Conservation (phyloP, 129 eudicot species). For the Glebionis coronaria region DNA sequence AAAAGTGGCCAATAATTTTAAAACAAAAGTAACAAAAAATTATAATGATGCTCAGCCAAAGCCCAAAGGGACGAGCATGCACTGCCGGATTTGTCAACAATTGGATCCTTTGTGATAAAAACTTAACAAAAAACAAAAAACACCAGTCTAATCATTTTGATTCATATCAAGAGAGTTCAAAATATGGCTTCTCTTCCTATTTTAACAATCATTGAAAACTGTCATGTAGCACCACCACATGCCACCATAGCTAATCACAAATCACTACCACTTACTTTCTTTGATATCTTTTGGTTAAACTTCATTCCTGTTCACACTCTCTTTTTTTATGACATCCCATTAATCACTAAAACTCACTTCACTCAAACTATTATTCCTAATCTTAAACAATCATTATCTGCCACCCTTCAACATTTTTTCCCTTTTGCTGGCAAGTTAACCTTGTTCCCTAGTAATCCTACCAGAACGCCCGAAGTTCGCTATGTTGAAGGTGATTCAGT, state of each 20-base stretch:
- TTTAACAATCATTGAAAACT: not conserved
- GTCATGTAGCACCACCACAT: not conserved
- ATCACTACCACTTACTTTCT: slow-evolving; percentile 4
- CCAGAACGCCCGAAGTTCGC: not conserved
- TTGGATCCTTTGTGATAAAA: no score
- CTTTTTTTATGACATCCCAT: not conserved
- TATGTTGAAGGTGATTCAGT: not conserved
- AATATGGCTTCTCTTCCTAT: not conserved
- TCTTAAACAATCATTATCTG: not conserved
- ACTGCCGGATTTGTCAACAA: no score
- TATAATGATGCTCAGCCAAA: no score
- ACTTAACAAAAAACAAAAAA: no score
- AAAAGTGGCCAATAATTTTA: no score
- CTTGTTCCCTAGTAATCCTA: not conserved
- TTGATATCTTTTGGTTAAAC: not conserved
- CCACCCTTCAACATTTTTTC: not conserved
- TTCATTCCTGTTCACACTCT: slow-evolving; percentile 1
- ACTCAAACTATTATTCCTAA: not conserved
- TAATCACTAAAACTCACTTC: not conserved
- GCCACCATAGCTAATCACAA: not conserved
- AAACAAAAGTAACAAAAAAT: no score
- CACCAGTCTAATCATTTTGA: no score
- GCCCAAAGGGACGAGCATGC: no score
- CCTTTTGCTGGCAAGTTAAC: not conserved
- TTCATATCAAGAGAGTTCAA: not conserved